Evolutionary conservation across 768 basidiomycete species (phyloP).

Genomic region (Suillus occidentalis): DNA sequence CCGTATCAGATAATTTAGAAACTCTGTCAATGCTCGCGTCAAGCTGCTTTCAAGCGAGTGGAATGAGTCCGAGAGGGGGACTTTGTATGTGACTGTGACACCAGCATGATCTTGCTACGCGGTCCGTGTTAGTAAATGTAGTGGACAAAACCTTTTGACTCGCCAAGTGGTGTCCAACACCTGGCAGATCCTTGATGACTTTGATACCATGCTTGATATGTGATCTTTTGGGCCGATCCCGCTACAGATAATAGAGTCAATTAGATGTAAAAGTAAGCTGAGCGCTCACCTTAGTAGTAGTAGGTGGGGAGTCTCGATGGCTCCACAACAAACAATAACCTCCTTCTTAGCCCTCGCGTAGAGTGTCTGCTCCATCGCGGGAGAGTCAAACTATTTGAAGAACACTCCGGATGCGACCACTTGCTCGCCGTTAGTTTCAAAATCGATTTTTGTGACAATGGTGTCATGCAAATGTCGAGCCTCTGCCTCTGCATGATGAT

Average conservation of each 20-base stretch:
- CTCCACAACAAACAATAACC: conserved; percentile 38
- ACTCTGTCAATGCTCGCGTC: conserved; percentile 27
- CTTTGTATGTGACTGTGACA: conserved; percentile 34
- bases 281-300: conserved; percentile 33
- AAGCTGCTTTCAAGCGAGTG: conserved; percentile 27
- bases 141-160: background rate
- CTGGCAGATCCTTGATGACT: conserved; percentile 32
- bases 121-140: background rate
- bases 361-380: background rate
- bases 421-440: background rate
- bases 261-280: background rate
- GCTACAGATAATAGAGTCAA: conserved; percentile 13
- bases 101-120: conserved; percentile 40
- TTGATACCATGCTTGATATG: conserved; percentile 29
- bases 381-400: background rate
- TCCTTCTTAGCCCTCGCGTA: conserved; percentile 19
- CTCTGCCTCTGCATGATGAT: conserved; percentile 7
- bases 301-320: conserved; percentile 43
- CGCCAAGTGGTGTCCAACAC: conserved; percentile 36
- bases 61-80: conserved; percentile 34
- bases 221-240: conserved; percentile 46
- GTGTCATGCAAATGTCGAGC: conserved; percentile 18
- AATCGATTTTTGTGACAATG: conserved; percentile 3
- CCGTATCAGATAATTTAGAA: conserved; percentile 33
- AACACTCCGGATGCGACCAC: background rate